phyloP scores from a whole-genome alignment of 164 flowering plant genomes.

The Santalum album region DNA sequence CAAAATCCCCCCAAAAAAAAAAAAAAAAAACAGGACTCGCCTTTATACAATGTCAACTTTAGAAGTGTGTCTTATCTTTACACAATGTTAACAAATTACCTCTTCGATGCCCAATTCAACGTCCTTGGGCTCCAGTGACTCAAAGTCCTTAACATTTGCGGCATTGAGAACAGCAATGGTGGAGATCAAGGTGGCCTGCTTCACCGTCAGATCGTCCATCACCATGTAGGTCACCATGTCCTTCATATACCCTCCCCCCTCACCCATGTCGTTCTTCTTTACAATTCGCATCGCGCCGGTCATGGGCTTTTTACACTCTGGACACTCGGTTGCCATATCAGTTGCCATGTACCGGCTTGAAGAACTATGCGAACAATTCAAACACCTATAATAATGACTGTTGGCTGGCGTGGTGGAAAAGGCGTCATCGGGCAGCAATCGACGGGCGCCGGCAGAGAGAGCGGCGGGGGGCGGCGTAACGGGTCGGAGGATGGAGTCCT shows the following conservation, averaged over 20 bases:
- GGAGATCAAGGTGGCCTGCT: background rate
- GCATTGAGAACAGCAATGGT: background rate
- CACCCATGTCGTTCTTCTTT: too few species aligned
- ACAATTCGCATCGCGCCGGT: too few species aligned
- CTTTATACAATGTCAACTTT: too few species aligned
- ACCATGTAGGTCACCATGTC: background rate
- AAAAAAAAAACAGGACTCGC: too few species aligned
- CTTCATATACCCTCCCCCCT: background rate
- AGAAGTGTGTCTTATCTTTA: too few species aligned
- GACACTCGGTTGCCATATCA: background rate
- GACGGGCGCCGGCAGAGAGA: background rate
- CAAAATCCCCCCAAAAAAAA: too few species aligned
- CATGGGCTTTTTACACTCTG: background rate
- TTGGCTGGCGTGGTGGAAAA: background rate
- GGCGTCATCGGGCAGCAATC: background rate
- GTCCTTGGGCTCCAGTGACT: background rate
- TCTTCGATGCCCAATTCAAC: background rate
- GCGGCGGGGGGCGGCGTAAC: background rate
- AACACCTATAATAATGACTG: background rate
- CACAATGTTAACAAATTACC: background rate
- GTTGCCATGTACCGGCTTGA: background rate
- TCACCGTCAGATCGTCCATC: conserved; percentile 1
- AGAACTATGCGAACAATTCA: too few species aligned
- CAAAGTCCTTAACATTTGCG: background rate
- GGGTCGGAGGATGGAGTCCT: conserved; percentile 5